Conservation (phyloP, 2,329 filamentous ascomycete species). For the Lecanosticta acicola region DNA sequence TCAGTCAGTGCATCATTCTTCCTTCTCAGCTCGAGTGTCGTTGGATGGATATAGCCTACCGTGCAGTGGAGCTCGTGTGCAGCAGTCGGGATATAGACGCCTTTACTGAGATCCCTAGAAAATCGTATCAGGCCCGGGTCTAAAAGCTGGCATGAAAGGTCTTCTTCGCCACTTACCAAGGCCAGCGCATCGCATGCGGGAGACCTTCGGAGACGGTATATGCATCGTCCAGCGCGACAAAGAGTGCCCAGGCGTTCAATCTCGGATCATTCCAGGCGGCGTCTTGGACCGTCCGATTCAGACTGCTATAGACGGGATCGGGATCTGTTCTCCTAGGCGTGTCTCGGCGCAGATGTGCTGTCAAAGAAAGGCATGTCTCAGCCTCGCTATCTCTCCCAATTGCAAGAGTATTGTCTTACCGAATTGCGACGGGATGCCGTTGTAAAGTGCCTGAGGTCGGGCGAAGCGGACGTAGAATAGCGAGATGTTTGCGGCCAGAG, state of each 20-base stretch:
- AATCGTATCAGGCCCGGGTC: too few species aligned
- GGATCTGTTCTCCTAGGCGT: background rate
- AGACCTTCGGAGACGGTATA: background rate
- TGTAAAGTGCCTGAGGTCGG: background rate
- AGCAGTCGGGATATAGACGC: background rate
- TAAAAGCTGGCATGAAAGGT: too few species aligned
- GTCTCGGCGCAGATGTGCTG: background rate
- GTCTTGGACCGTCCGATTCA: slow-evolving; percentile 1
- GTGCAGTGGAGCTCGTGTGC: slow-evolving; percentile 1
- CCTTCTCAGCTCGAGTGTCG: too few species aligned
- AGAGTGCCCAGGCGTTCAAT: background rate
- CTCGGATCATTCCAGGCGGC: background rate
- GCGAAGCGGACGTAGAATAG: background rate
- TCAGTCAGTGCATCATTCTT: too few species aligned
- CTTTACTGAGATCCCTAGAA: slow-evolving; percentile 1
- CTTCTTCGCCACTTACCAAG: too few species aligned
- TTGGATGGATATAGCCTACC: too few species aligned
- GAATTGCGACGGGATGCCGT: background rate
- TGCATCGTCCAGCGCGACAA: background rate
- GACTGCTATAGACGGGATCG: background rate
- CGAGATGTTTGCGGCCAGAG: background rate
- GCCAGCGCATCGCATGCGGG: background rate
- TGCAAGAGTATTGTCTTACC: background rate
- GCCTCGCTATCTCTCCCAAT: background rate
- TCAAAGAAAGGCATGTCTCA: background rate